Percentiles rank a stretch among this genome's conserved stretches.
Conservation (phyloP, 2,329 filamentous ascomycete genomes). For the Neonectria sp. region DNA sequence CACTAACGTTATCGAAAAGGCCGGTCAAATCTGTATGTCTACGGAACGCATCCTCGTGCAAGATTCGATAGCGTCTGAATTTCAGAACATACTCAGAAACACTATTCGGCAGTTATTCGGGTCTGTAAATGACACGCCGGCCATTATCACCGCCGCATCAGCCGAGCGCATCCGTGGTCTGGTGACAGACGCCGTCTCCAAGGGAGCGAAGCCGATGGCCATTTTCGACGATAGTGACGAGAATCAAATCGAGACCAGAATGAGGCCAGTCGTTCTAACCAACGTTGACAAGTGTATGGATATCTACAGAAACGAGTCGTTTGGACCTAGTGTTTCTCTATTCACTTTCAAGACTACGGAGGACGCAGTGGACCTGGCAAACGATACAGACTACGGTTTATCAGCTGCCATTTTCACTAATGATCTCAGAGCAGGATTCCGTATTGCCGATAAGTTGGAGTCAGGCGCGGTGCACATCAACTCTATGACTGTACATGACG, state of each 20-base stretch:
- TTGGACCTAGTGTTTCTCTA: conserved; percentile 30
- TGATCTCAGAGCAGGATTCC: conserved; percentile 70
- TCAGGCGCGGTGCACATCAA: conserved; percentile 76
- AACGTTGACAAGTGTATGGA: conserved; percentile 17
- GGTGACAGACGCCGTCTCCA: conserved; percentile 21
- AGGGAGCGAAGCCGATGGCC: conserved; percentile 20
- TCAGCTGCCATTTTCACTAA: conserved; percentile 78
- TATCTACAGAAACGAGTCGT: conserved; percentile 26
- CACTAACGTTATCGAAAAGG: conserved; percentile 8
- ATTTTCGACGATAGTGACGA: conserved; percentile 14
- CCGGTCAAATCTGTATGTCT: conserved; percentile 87
- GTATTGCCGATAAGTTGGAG: conserved; percentile 72
- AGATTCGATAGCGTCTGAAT: conserved; percentile 19
- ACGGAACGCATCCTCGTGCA: conserved; percentile 58
- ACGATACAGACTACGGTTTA: conserved; percentile 84
- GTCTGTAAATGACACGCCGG: conserved; percentile 13
- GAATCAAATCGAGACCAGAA: conserved; percentile 12
- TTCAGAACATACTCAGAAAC: conserved; percentile 13
- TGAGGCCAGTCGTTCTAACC: conserved; percentile 23
- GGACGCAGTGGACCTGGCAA: conserved; percentile 80
- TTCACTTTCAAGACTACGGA: conserved; percentile 17
- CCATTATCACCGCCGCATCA: conserved; percentile 20
- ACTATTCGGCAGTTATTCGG: conserved; percentile 20
- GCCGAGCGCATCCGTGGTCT: conserved; percentile 25
- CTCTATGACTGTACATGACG: conserved; percentile 73